Base-by-base conservation (phyloP, 176 grass and related monocot species). In the Musa schizocarpa region DNA sequence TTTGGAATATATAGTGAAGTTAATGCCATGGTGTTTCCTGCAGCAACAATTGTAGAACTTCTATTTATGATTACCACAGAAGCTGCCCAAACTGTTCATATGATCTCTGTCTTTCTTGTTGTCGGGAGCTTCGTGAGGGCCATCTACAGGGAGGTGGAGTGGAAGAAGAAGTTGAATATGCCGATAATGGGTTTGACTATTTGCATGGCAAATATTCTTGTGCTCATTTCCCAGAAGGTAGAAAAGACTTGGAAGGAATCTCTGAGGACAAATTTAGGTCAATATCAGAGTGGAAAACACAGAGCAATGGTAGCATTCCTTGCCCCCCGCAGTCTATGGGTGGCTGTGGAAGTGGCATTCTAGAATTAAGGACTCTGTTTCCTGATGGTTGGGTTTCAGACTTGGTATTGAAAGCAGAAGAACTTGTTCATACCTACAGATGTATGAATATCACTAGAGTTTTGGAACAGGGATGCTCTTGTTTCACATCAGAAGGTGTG, bases 11-110 rank as follows among this genome's bases (percentile, higher is more conserved):
- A 20, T 49, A 69, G 17, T 2, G 14, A 13, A 8, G 1, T 68
- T 11, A 69, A 50, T 69, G 8, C 17, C 16, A 50, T n/a, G 19
- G 17, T 69, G 2, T 69, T 69, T 49, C 67, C n/a, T 20, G 9
- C 73, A 75, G 73, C n/a, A 24, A 75, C 73, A 75, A 48, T 61
- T 75, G 73, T 11, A 20, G 25, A 59, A 75, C 73, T 34, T 75
- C 73, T 53, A 61, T 75, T 49, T 58, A 48, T 59, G 73, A 75
- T 49, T 20, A n/a, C 16, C 73, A 62, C 54, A 75, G 73, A 75
- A 75, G 73, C 26, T 75, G 73, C 17, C 54, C 73, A 50, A 75
- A 59, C 22, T 75, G 73, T 75, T 75, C 73, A 49, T 75, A 61
- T 59, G 54, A 75, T 43, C 25, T 75, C 9, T 75, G 73, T 54